Evolutionary conservation across 2,329 filamentous ascomycete species (phyloP).

Genomic region (Cucurbitaria berberidis): DNA sequence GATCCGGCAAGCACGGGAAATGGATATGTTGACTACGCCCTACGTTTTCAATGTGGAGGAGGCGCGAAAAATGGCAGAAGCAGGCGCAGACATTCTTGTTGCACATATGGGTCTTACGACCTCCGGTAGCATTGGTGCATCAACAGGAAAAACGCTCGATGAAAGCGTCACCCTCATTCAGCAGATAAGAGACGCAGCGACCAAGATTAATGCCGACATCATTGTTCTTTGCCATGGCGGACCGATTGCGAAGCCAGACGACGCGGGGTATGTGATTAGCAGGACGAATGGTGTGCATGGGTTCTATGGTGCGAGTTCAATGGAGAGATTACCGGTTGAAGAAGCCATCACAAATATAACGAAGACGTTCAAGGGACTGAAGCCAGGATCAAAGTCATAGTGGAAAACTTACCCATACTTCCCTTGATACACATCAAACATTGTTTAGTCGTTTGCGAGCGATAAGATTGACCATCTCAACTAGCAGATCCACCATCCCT

Average conservation of each 20-base stretch:
- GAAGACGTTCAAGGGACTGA: constrained; percentile 58
- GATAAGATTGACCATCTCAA: too few relatives aligned
- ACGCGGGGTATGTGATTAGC: constrained; percentile 68
- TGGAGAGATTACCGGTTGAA: constrained; percentile 73
- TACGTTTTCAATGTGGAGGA: constrained; percentile 72
- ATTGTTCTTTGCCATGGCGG: constrained; percentile 75
- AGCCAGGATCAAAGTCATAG: constrained; percentile 10
- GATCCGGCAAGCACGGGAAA: constrained; percentile 63
- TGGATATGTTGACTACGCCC: constrained; percentile 70
- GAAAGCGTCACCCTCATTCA: constrained; percentile 68
- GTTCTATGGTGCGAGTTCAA: constrained; percentile 73
- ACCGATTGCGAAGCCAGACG: constrained; percentile 67
- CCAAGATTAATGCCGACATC: constrained; percentile 61
- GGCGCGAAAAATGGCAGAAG: constrained; percentile 65
- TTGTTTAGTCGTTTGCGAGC: too few relatives aligned
- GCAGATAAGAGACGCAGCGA: constrained; percentile 67
- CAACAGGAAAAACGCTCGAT: constrained; percentile 66
- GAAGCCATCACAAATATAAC: constrained; percentile 67
- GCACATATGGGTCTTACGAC: constrained; percentile 73
- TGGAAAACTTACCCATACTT: too few relatives aligned
- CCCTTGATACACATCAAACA: too few relatives aligned
- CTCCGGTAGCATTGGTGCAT: constrained; percentile 68
- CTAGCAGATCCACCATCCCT: neutral
- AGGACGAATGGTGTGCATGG: constrained; percentile 70
- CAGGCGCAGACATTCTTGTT: constrained; percentile 71